phyloP scores from a whole-genome alignment of 495 filamentous ascomycete genomes.

The Daldinia grandis region DNA sequence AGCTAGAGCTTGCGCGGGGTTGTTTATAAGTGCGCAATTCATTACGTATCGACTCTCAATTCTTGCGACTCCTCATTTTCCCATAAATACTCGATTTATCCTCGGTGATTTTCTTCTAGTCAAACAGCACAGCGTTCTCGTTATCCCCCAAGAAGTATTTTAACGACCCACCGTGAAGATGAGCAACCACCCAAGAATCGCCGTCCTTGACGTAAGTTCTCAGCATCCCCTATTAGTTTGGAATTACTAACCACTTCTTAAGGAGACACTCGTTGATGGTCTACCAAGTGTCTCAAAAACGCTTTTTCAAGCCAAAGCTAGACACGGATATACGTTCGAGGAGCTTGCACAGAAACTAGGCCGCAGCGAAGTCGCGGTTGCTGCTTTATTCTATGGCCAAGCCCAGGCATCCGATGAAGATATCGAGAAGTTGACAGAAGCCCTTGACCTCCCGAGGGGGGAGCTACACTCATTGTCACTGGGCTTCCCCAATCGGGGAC shows the following conservation, averaged over 20 bases:
- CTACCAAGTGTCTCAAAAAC: constrained; percentile 75
- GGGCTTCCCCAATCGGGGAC: constrained; percentile 83
- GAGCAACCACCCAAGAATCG: constrained; percentile 44
- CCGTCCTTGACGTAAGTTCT: constrained; percentile 49
- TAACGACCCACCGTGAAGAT: constrained; percentile 36
- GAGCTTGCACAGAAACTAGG: constrained; percentile 77
- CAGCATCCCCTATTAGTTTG: neutral
- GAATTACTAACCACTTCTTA: constrained; percentile 16
- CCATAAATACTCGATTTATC: constrained; percentile 12
- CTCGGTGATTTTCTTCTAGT: neutral
- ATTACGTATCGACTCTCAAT: constrained; percentile 27
- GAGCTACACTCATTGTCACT: neutral
- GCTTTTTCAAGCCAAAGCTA: constrained; percentile 87
- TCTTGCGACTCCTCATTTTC: constrained; percentile 9
- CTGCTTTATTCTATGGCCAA: constrained; percentile 96
- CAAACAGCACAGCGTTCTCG: neutral
- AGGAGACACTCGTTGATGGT: constrained; percentile 54
- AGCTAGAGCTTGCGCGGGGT: constrained; percentile 39
- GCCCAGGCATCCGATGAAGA: constrained; percentile 82
- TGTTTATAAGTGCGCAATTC: constrained; percentile 9
- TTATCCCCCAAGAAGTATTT: neutral
- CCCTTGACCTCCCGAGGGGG: constrained; percentile 58
- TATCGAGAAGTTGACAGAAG: constrained; percentile 70
- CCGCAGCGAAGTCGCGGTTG: constrained; percentile 88
- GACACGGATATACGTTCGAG: constrained; percentile 79